These are phyloP conservation scores for Diplocarpon rosae DNA, from an alignment of 2,329 filamentous ascomycete species.

Conservation along the genomic window DNA sequence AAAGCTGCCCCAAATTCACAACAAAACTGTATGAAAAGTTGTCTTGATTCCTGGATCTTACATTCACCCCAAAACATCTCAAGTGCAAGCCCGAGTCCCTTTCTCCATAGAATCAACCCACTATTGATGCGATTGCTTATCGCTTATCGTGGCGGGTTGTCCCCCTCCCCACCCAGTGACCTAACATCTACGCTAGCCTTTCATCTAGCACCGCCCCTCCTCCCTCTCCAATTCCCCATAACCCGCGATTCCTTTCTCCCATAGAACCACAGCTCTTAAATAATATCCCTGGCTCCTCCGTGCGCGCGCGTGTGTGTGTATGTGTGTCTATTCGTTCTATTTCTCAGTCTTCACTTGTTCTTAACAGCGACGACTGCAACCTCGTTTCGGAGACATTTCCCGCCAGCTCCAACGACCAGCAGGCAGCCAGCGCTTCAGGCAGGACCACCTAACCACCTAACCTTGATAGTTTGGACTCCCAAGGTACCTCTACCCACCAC, in stretches of 20 bases:
- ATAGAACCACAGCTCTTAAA: too few relatives aligned
- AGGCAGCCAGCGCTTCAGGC: slow-evolving; percentile 13
- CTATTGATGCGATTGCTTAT: not conserved
- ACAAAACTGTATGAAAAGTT: too few relatives aligned
- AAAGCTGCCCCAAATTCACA: too few relatives aligned
- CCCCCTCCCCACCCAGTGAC: not conserved
- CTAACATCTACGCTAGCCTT: not conserved
- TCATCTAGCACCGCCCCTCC: not conserved
- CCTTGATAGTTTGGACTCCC: slow-evolving; percentile 3
- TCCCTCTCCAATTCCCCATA: not conserved
- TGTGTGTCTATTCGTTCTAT: too few relatives aligned
- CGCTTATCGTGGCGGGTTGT: not conserved
- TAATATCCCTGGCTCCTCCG: too few relatives aligned
- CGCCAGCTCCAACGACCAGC: not conserved
- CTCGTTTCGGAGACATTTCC: slow-evolving; percentile 5
- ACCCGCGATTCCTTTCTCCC: too few relatives aligned
- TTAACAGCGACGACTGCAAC: slow-evolving; percentile 1
- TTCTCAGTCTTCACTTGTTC: not conserved
- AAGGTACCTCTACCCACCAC: not conserved
- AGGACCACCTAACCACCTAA: not conserved
- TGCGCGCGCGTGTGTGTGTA: too few relatives aligned
- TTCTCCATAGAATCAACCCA: not conserved
- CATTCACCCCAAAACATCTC: too few relatives aligned
- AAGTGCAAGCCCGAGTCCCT: too few relatives aligned
- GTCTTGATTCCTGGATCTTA: too few relatives aligned